Evolutionary conservation across 1,284 basidiomycete genomes (phyloP).

Genomic region (Sparassis latifolia): DNA sequence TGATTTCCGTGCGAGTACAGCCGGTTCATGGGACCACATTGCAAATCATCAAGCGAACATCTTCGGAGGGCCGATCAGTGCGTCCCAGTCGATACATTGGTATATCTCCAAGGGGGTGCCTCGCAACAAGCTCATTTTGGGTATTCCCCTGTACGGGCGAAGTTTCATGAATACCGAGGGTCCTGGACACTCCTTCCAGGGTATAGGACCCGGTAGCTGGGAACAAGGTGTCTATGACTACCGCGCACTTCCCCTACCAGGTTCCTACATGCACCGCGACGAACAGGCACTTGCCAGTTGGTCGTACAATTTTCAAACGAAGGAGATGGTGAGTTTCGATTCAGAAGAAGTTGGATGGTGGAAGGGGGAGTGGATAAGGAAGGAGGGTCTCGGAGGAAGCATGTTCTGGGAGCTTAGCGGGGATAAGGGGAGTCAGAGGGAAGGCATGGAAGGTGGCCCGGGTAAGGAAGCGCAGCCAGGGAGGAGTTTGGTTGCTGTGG

Average conservation of each 20-base stretch:
- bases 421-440: constrained; percentile 60
- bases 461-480: constrained; percentile 29
- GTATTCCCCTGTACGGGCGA: constrained; percentile 87
- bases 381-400: constrained; percentile 67
- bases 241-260: constrained; percentile 68
- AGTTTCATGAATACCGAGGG: constrained; percentile 86
- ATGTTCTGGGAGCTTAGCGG: constrained; percentile 88
- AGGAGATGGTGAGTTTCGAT: constrained; percentile 80
- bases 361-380: constrained; percentile 74
- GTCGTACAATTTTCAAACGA: constrained; percentile 61
- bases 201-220: constrained; percentile 71
- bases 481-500: constrained; percentile 55
- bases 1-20: constrained; percentile 26
- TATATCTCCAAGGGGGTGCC: constrained; percentile 71
- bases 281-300: constrained; percentile 59
- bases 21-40: constrained; percentile 76
- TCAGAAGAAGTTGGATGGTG: constrained; percentile 56
- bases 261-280: constrained; percentile 55
- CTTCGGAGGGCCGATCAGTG: constrained; percentile 60
- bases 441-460: constrained; percentile 58
- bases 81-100: constrained; percentile 65
- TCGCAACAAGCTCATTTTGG: constrained; percentile 80
- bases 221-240: constrained; percentile 81
- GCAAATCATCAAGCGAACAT: constrained; percentile 90
- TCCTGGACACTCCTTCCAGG: constrained; percentile 72